Evolutionary conservation across 768 basidiomycete species (phyloP).

Genomic region (Cyclocybe aegerita): DNA sequence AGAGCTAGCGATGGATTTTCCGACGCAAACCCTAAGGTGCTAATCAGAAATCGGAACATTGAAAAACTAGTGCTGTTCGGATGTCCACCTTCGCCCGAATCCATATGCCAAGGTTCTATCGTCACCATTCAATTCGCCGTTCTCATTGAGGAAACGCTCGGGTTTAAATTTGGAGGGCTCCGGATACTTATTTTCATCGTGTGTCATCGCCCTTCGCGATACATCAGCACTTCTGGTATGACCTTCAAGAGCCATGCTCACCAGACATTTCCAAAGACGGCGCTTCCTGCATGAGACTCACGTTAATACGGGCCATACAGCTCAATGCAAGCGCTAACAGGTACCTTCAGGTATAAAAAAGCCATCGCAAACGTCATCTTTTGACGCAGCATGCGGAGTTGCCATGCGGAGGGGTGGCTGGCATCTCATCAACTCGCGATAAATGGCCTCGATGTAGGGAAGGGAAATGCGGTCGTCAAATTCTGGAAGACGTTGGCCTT

Average conservation of each 20-base stretch:
- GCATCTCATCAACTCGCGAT: slow-evolving; percentile 35
- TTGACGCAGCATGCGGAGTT: slow-evolving; percentile 18
- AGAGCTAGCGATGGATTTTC: too few species aligned
- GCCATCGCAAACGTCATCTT: slow-evolving; percentile 29
- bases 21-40: too few species aligned
- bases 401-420: slow-evolving; percentile 21
- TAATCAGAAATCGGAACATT: neutral
- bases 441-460: slow-evolving; percentile 33
- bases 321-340: too few species aligned
- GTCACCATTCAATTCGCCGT: slow-evolving; percentile 16
- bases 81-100: slow-evolving; percentile 22
- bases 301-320: too few species aligned
- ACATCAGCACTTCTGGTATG: neutral
- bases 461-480: slow-evolving; percentile 25
- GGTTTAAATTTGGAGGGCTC: slow-evolving; percentile 31
- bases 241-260: neutral
- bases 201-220: slow-evolving; percentile 25
- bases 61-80: too few species aligned
- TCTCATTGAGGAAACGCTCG: slow-evolving; percentile 22
- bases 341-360: slow-evolving; percentile 29
- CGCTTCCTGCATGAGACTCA: neutral
- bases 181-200: slow-evolving; percentile 29
- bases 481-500: slow-evolving; percentile 22
- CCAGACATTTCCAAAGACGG: neutral
- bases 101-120: slow-evolving; percentile 24